These are phyloP conservation scores for Ophiostoma sp. DNA, from an alignment of 2,329 filamentous ascomycete genomes.

Conservation along the genomic window DNA sequence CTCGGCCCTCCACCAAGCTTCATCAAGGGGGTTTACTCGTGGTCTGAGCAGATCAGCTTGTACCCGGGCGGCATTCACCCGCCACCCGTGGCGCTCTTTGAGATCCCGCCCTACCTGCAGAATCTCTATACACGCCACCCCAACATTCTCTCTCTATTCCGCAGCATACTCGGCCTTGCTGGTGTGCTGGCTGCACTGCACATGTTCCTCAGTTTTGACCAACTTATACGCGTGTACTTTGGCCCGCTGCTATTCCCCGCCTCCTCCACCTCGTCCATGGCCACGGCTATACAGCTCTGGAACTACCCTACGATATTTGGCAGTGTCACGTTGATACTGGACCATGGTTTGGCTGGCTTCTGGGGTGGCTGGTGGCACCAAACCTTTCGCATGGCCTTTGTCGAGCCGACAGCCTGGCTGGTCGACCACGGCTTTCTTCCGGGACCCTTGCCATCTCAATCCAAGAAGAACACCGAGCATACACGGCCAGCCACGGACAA, in stretches of 20 bases:
- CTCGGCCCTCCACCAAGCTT: slow-evolving; percentile 38
- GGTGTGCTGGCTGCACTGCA: slow-evolving; percentile 57
- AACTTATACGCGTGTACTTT: slow-evolving; percentile 24
- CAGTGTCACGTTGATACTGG: slow-evolving; percentile 48
- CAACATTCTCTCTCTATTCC: slow-evolving; percentile 32
- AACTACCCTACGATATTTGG: slow-evolving; percentile 53
- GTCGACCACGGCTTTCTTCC: slow-evolving; percentile 37
- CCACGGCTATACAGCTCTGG: slow-evolving; percentile 45
- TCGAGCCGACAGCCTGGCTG: slow-evolving; percentile 52
- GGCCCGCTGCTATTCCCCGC: slow-evolving; percentile 11
- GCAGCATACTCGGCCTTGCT: slow-evolving; percentile 50
- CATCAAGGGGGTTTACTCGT: slow-evolving; percentile 26
- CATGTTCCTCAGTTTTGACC: slow-evolving; percentile 50
- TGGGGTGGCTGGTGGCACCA: slow-evolving; percentile 94
- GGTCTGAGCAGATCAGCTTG: slow-evolving; percentile 27
- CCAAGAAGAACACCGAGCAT: slow-evolving; percentile 22
- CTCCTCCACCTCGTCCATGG: slow-evolving; percentile 42
- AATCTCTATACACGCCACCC: slow-evolving; percentile 12
- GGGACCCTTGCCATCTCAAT: slow-evolving; percentile 26
- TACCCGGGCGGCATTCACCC: slow-evolving; percentile 29
- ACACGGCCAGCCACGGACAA: not conserved
- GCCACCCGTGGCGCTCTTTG: slow-evolving; percentile 33
- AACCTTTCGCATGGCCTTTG: slow-evolving; percentile 70
- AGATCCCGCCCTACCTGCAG: slow-evolving; percentile 38
- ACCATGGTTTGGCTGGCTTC: slow-evolving; percentile 69